A percentile compares a stretch with the other conserved stretches of the same genome.
phyloP scores from a whole-genome alignment of 768 basidiomycete species.

The Phylloporus scabripes region DNA sequence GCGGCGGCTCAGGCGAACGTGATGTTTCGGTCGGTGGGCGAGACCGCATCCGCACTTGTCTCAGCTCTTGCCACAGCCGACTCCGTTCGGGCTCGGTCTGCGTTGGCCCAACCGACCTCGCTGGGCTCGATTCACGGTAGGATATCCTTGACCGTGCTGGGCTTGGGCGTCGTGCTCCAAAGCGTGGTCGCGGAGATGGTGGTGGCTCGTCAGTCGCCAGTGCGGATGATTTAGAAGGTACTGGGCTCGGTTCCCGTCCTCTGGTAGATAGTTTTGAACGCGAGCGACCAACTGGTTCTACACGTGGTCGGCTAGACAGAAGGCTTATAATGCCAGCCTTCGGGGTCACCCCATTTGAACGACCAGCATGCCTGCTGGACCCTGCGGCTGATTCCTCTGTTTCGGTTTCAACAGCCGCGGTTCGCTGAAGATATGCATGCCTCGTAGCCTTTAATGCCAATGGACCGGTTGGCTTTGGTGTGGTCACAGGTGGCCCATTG shows the following conservation, averaged over 20 bases:
- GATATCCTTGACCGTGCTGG: slow-evolving; percentile 33
- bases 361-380: slow-evolving; percentile 20
- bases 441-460: slow-evolving; percentile 27
- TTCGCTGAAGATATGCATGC: slow-evolving; percentile 28
- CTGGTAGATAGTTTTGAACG: slow-evolving; percentile 23
- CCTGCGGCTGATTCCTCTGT: slow-evolving; percentile 30
- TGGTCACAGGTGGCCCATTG: slow-evolving; percentile 31
- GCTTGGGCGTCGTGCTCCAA: slow-evolving; percentile 36
- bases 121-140: slow-evolving; percentile 25
- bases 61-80: slow-evolving; percentile 52
- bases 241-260: slow-evolving; percentile 30
- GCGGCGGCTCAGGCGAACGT: slow-evolving; percentile 35
- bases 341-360: slow-evolving; percentile 23
- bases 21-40: slow-evolving; percentile 42
- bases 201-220: slow-evolving; percentile 19
- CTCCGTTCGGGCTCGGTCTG: slow-evolving; percentile 38
- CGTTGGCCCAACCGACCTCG: slow-evolving; percentile 23
- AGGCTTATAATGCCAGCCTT: slow-evolving; percentile 36
- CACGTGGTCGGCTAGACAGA: slow-evolving; percentile 31
- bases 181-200: slow-evolving; percentile 30
- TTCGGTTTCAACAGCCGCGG: slow-evolving; percentile 23
- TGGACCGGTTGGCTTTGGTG: slow-evolving; percentile 26
- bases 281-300: slow-evolving; percentile 22
- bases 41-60: slow-evolving; percentile 44
- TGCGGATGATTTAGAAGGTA: slow-evolving; percentile 26